Base-by-base conservation (phyloP, 2,329 filamentous ascomycete genomes). In the Aspergillus sojae region DNA sequence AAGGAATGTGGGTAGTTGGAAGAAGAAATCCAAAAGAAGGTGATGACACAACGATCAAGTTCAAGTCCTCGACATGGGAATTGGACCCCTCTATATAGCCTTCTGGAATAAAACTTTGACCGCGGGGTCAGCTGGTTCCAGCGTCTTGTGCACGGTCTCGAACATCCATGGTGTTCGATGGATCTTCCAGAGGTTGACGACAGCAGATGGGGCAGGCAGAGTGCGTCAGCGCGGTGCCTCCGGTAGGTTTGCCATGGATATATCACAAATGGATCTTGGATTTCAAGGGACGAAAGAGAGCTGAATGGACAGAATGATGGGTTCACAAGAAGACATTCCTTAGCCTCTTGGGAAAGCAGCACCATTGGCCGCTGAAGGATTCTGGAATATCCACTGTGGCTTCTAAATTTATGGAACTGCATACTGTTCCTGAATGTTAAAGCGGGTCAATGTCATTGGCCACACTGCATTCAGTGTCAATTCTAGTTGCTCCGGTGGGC, bases 1-100 rank as follows among this genome's bases (percentile, higher is more conserved):
- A 54, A 46, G 1, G 58, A 60, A 60, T 60, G 58, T 60, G 58
- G 50, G 39, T 60, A 60, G 58, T 60, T 60, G 58, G 58, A 60
- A 52, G 50, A 36, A 60, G 21, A 53, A 59, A 32, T 36, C 11
- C 30, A 43, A 5, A 32, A 46, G 30, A 60, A 14, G 48, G 45
- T 28, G 36, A 21, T 60, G 45, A 34, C 28, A 59, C 45, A 41
- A 53, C 21, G 50, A 53, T 21, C 50, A 41, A 36, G 26, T 39
- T 26, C 36, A 55, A 10, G 16, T 11, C n/a, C 52, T 30, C 21
- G 12, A 55, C 21, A 39, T 55, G 50, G 48, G 50, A 5, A 41
- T 39, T 50, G 16, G 21, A 26, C 19, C 36, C 34, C 58, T 55
- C 48, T 54, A 60, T 60, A 60, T 60, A 60, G 36, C 34, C 30